A percentile compares a stretch with the other conserved stretches of the same genome.
These are phyloP conservation scores for Uronychia binucleata DNA, from an alignment of 73 alveolate genomes.

Conservation along the genomic window DNA sequence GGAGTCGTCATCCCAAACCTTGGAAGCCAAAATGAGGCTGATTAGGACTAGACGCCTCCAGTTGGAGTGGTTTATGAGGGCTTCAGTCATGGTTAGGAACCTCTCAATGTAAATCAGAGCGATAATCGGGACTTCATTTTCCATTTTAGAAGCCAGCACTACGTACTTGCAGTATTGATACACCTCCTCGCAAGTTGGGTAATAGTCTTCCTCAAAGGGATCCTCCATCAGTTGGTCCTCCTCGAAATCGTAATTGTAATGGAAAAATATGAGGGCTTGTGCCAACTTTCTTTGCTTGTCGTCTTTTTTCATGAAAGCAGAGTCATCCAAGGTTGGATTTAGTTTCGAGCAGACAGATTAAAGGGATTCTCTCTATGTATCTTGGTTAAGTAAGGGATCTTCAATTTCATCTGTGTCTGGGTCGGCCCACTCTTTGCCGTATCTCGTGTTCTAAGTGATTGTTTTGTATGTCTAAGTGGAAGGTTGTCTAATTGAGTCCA, in stretches of 20 bases:
- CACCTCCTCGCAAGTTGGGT: conserved; percentile 76
- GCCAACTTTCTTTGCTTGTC: background rate
- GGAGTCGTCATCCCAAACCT: conserved; percentile 99
- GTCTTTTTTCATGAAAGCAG: background rate
- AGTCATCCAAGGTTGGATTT: background rate
- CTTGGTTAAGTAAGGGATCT: no score
- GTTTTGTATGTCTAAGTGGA: background rate
- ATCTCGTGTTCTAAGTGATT: background rate
- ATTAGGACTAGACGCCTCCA: conserved; percentile 97
- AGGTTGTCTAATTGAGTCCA: background rate
- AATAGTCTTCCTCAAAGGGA: conserved; percentile 7
- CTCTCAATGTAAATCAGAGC: conserved; percentile 97
- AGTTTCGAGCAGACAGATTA: background rate
- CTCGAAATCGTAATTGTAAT: conserved; percentile 44
- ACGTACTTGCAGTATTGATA: conserved; percentile 94
- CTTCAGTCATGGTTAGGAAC: conserved; percentile 91
- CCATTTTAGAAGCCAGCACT: conserved; percentile 92
- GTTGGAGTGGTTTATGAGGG: conserved; percentile 93
- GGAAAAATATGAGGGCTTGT: conserved; percentile 38
- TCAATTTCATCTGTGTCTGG: background rate
- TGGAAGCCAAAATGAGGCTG: conserved; percentile 91
- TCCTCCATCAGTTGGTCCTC: conserved; percentile 31
- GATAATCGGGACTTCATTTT: conserved; percentile 92
- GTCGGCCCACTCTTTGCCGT: background rate
- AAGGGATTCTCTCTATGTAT: no score